Evolutionary conservation across 257 asterid species (phyloP), one percentile per base, ranked within the genome.

Genomic region (Eustoma russellianum): DNA sequence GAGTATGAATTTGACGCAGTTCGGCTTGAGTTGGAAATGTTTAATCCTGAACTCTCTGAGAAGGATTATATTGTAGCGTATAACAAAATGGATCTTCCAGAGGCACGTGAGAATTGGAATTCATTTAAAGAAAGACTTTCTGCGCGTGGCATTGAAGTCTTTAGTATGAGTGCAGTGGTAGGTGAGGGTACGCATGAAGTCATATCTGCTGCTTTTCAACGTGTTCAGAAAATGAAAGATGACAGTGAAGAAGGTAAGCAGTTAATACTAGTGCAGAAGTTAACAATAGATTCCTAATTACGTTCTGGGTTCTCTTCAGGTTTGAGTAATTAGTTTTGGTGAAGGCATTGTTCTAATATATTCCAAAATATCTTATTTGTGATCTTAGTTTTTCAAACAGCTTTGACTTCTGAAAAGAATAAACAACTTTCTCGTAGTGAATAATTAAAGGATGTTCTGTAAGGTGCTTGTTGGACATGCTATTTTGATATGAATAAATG

Each of bases 1-100:
- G 94, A 79, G 53, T 85, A 88, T 18, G 97, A 92, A 67, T 88
- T 81, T 57, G 99, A 88, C 48, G 97, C 97, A n/a, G 83, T 92
- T 64, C 95, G 97, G 45, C 95, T 88, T 43, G 99, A 92, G 76
- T 74, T 92, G 81, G 99, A 92, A 78, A 79, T 92, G 94, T 92
- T 92, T 57, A 85, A 64, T 62, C 99, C 99, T 7, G 95, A 88
- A 60, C 88, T 92, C 64, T 70, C 86, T 62, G 88, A 79, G 63
- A 92, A 92, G 78, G 93, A 95, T 46, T 92, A 60, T 66, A 19
- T 92, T 60, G 95, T 92, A 35, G 97, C 74, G 40, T 92, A 52
- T 57, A 92, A 92, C 79, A 92, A 92, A 72, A 92, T 88, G 98
- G 98, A 88, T 75, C 79, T 92, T 59, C 97, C 91, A 0, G 98